Evolutionary conservation across 2,329 filamentous ascomycete genomes (phyloP).

Genomic region (Leptographium lundbergii): DNA sequence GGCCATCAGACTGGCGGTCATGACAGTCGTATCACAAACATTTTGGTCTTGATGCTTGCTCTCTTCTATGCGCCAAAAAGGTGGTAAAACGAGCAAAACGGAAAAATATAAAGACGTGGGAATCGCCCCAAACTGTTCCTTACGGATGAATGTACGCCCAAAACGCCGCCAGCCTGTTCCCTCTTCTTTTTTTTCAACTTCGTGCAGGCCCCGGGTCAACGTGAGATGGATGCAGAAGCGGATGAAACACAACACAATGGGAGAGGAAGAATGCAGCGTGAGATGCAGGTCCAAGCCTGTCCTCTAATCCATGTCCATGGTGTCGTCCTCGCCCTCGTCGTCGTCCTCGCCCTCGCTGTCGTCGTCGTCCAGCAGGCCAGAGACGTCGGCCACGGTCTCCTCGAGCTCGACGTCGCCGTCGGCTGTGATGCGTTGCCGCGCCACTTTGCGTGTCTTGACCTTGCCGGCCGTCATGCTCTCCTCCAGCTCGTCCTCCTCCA

Average conservation of each 20-base stretch:
- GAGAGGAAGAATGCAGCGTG: not conserved
- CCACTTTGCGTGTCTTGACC: conserved; percentile 20
- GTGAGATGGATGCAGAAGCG: not conserved
- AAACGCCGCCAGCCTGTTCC: not conserved
- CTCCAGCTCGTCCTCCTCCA: conserved; percentile 16
- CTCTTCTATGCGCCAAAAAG: not conserved
- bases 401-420: conserved; percentile 27
- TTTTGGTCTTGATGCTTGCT: not conserved
- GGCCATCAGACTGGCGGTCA: not conserved
- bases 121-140: not conserved
- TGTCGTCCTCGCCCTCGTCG: conserved; percentile 20
- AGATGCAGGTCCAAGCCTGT: not conserved
- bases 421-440: conserved; percentile 22
- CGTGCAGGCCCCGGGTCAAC: not conserved
- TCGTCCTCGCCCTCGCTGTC: conserved; percentile 14
- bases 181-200: not conserved
- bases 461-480: conserved; percentile 15
- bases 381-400: conserved; percentile 13
- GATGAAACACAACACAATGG: not conserved
- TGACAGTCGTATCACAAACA: not conserved
- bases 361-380: conserved; percentile 11
- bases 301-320: conserved; percentile 26
- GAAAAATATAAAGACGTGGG: not conserved
- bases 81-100: not conserved
- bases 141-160: not conserved